Percentiles rank a stretch among this genome's conserved stretches.
phyloP scores from a whole-genome alignment of 1,139 yeast genomes.

The Fermentozyma sake region DNA sequence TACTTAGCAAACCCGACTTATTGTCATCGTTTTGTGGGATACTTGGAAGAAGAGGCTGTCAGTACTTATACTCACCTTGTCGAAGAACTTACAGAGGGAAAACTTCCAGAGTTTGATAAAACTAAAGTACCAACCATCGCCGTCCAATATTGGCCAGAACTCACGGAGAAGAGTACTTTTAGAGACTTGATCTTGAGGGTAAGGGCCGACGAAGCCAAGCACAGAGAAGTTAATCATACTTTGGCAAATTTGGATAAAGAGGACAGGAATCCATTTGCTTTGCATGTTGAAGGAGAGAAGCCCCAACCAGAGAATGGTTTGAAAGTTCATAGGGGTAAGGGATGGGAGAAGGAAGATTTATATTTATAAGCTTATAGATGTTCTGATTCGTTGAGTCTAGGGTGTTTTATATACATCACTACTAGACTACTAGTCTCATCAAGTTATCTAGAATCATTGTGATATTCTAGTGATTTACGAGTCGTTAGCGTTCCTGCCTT shows the following conservation, averaged over 20 bases:
- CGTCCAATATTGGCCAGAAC: constrained; percentile 57
- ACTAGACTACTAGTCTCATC: not conserved
- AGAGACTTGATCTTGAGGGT: constrained; percentile 57
- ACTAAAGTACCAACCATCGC: constrained; percentile 55
- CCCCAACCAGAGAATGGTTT: constrained; percentile 59
- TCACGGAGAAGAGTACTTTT: constrained; percentile 46
- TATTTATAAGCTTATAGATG: constrained; percentile 3
- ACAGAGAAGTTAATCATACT: constrained; percentile 74
- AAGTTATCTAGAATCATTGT: constrained; percentile 2
- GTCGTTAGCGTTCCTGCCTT: not conserved
- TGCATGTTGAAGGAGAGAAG: constrained; percentile 33
- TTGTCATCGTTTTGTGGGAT: constrained; percentile 77
- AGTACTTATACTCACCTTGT: constrained; percentile 62
- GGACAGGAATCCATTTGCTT: constrained; percentile 70
- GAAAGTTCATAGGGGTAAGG: constrained; percentile 41
- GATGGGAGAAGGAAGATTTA: constrained; percentile 63
- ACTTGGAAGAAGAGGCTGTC: constrained; percentile 77
- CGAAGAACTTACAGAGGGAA: constrained; percentile 50
- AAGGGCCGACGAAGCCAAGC: constrained; percentile 67
- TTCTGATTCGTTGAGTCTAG: too few relatives aligned
- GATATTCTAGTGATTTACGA: not conserved
- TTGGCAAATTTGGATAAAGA: constrained; percentile 58
- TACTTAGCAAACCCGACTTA: constrained; percentile 59
- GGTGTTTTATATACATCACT: not conserved
- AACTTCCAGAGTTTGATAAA: constrained; percentile 45